Evolutionary conservation across 83 land plant genomes (phyloP), one percentile per base, ranked within the genome.

Genomic region (Picea engelmannii): DNA sequence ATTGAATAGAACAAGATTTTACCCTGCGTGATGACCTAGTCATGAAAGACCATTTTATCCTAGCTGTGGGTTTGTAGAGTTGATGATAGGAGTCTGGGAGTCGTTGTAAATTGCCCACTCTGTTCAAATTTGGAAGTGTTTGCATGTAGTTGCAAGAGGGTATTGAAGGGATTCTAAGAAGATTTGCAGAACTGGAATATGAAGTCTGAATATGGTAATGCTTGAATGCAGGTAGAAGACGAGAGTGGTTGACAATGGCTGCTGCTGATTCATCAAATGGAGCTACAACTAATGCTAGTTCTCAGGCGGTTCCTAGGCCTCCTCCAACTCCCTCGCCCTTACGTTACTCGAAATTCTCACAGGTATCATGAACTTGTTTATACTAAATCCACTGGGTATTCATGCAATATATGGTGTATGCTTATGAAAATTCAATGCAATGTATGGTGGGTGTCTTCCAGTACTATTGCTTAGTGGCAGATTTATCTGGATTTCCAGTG

Each of bases 291-390:
- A 71, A 71, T 71, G 76, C 76, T 71, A 20, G n/a, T 62, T 64
- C 62, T 79, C 69, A 80, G 69, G 62, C 61, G 27, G 76, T 31
- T 15, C 69, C 66, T 9, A 81, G 13, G 78, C 82, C 82, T 70
- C 82, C 82, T 42, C 82, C 82, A 58, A 23, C 27, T 18, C 82
- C 82, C 52, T 81, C 82, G n/a, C 82, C 82, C 38, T 38, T 81
- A 20, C 58, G 82, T 23, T 49, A 68, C 58, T 81, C 82, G 21
- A 81, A 81, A 58, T 81, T 81, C 66, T 69, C 75, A 49, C 79
- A 81, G 82, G 82, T 81, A 47, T 20, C 60, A 74, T 40, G 13
- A 40, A 10, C 23, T 74, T 73, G 17, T 49, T 74, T 47, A 5
- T 24, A 21, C 44, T 58, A 58, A 58, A 58, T 58, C 60, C 16